phyloP scores from a whole-genome alignment of 495 filamentous ascomycete species.

The Neurospora intermedia region DNA sequence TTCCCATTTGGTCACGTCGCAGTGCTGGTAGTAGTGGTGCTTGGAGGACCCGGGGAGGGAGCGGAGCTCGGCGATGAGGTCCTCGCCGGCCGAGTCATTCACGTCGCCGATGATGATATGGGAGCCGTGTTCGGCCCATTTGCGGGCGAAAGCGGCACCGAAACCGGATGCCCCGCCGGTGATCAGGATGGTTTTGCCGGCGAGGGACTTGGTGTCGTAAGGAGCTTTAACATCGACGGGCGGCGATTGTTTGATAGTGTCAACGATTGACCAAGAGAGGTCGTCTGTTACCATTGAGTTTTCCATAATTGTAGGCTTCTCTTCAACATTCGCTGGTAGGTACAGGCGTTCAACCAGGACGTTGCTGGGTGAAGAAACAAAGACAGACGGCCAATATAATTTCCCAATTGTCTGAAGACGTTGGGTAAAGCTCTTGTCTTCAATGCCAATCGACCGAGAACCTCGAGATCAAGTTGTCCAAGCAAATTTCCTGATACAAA shows the following conservation, averaged over 20 bases:
- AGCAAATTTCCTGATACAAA: background rate
- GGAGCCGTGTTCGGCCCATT: slow-evolving; percentile 31
- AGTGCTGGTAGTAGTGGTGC: slow-evolving; percentile 38
- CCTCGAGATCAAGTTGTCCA: background rate
- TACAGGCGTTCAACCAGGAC: background rate
- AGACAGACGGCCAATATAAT: background rate
- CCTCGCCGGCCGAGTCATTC: slow-evolving; percentile 24
- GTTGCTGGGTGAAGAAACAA: background rate
- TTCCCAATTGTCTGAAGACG: background rate
- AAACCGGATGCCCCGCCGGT: slow-evolving; percentile 44
- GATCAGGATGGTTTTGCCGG: slow-evolving; percentile 38
- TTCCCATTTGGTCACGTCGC: slow-evolving; percentile 44
- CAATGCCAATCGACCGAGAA: background rate
- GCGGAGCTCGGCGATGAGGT: slow-evolving; percentile 27
- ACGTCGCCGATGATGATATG: slow-evolving; percentile 40
- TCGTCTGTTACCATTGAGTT: slow-evolving; percentile 1
- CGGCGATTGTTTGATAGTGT: slow-evolving; percentile 18
- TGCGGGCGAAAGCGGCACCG: slow-evolving; percentile 38
- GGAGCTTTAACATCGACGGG: slow-evolving; percentile 27
- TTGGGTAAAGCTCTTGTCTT: background rate
- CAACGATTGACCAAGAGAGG: slow-evolving; percentile 10
- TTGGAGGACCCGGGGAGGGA: slow-evolving; percentile 17
- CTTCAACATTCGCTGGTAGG: background rate
- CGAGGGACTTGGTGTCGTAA: slow-evolving; percentile 28
- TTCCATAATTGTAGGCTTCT: slow-evolving; percentile 3